Evolutionary conservation across 2,329 filamentous ascomycete species (phyloP), one percentile per base, ranked within the genome.

Genomic region (Blastomyces percursus): DNA sequence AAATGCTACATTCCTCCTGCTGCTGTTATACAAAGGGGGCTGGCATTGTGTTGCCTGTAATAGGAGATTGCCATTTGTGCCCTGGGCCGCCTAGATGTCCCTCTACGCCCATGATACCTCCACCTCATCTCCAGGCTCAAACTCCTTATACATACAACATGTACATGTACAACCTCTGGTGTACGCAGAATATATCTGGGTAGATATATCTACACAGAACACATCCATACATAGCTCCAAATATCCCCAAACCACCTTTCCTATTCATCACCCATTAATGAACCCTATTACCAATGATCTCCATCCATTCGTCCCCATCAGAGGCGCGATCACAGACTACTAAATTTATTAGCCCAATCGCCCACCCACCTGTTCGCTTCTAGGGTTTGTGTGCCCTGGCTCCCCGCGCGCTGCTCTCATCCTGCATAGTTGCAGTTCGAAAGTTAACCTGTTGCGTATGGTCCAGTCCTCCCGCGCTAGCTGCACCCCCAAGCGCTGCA

Each of bases 281-380:
- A 27, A 19, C 56, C 21, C 40, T 35, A 35, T 30, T 30, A 24
- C 16, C 55, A 44, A 59, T 48, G 56, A 59, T 59, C 24, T n/a
- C 42, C 40, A 48, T 42, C 56, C 32, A 59, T 59, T 59, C 56
- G 56, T 59, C 40, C n/a, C n/a, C 32, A n/a, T 35, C 56, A 8
- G 14, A 7, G 42, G 40, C 40, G 40, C 56, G 9, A 46, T 59
- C 56, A 59, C 56, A 44, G 32, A 40, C 42, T 30, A 35, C 54
- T 42, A 56, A 27, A 56, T 14, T 40, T 42, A 21, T 42, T n/a
- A 56, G 54, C n/a, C 54, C 35, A 56, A 32, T 38, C 32, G 51
- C 51, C 51, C 51, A 19, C 27, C 51, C 38, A 3, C 27, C 4
- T 30, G 2, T 30, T 51, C 51, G 27, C 51, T 55, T 55, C 32